Evolutionary conservation across 306 rosid species (phyloP), one percentile per base, ranked within the genome.

Genomic region (Quercus wislizeni): DNA sequence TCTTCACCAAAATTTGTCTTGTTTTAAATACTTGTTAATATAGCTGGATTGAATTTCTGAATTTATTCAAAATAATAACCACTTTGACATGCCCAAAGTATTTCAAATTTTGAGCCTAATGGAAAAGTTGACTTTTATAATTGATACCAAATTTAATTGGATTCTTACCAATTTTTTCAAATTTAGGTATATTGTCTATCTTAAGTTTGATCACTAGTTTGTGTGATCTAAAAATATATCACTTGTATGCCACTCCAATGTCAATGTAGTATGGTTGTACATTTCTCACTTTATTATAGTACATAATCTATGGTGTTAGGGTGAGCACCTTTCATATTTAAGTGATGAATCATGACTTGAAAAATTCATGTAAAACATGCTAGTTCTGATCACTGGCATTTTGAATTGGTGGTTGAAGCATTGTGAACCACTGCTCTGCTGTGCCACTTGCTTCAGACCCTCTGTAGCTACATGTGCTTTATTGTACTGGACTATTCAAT

Each of bases 401-500:
- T 79, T 81, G 69, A 64, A 63, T 55, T 6, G 91, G 94, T 90
- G 73, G 91, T 80, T 90, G 89, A 76, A 80, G 70, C 73, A 76
- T 89, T 86, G 85, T 83, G 82, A 78, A 49, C 78, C 41, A 69
- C 81, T 67, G 70, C 77, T 77, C 78, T 70, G 30, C 61, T 33
- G 41, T 68, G 82, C 82, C 77, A 86, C 86, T 83, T 90, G 87
- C 82, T 76, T 83, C 76, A 70, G 76, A 83, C 86, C 84, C 77
- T 77, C 86, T 76, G 86, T 80, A 83, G 84, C 68, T 78, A 85
- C 96, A 87, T 81, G 93, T 85, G 88, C 87, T 55, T 76, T 35
- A 56, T 79, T 64, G 88, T 83, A 79, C 91, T 80, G 74, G 84
- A 83, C 85, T 87, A 87, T 80, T 92, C 79, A 74, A 73, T 81